Evolutionary conservation across 805 yeast genomes (phyloP), one percentile per base, ranked within the genome.

Genomic region (Starmerella bombi): DNA sequence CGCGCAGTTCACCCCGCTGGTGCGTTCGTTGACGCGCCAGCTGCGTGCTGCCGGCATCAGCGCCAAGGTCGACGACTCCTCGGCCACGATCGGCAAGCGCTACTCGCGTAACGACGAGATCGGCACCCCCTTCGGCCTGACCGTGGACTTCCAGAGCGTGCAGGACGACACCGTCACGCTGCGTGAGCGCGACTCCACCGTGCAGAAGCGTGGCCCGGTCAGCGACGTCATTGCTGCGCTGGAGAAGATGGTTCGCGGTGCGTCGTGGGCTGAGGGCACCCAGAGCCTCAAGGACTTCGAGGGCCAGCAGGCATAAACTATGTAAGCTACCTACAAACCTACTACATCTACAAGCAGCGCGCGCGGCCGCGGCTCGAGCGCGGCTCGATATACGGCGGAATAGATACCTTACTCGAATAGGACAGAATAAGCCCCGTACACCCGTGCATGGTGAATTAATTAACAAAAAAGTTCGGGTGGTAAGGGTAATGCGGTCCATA

Each of bases 101-200:
- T 88, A 88, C 58, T 85, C 98, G 49, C 82, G 98, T 69, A 88
- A 88, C 63, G 98, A 88, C 64, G 98, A 88, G 69, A 72, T 88
- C 59, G 98, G 98, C 64, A 91, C 97, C 40, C 98, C 98, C 54
- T 91, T 91, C 60, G 98, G 98, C 62, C 75, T 88, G 64, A 88
- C 98, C 50, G 80, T 88, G 54, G 98, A 88, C 64, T 88, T 91
- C 62, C 96, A 88, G 50, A 78, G 94, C 40, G 73, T 81, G 48
- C 74, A 79, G 59, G 96, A 88, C 59, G 74, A 74, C 37, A 77
- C 95, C 12, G 81, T 88, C 50, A 88, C 98, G 27, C 71, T 88
- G 59, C 83, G 98, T 72, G 97, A 88, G 65, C 82, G 98, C 70
- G 98, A 88, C 63, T 72, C 93, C 42, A 91, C 97, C 27, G 80